phyloP scores from a whole-genome alignment of 306 rosid species.

The Cucurbita pepo region DNA sequence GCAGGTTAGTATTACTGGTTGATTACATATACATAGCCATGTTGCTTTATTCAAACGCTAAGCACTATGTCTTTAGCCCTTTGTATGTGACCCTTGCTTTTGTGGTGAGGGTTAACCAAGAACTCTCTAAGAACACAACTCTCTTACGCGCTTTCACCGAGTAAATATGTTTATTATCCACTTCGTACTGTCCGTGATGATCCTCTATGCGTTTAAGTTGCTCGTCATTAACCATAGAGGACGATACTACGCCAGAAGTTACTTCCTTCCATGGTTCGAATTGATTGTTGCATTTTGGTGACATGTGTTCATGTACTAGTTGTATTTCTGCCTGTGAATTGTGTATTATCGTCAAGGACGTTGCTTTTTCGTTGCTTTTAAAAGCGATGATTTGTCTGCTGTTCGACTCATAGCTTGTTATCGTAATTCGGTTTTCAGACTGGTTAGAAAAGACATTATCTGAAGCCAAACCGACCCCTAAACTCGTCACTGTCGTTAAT shows the following conservation, averaged over 20 bases:
- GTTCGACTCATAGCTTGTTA: not conserved
- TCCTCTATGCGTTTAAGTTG: not conserved
- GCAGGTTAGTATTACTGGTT: slow-evolving; percentile 34
- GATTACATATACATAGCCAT: not conserved
- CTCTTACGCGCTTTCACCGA: not conserved
- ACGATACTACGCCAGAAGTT: not conserved
- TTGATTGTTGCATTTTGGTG: not conserved
- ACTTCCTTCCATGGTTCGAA: not conserved
- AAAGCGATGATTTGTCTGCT: not conserved
- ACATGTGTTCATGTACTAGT: not conserved
- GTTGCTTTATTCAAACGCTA: not conserved
- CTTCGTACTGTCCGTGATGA: not conserved
- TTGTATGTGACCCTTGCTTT: not conserved
- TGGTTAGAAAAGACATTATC: slow-evolving; percentile 63
- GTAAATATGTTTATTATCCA: not conserved
- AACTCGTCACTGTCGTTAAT: slow-evolving; percentile 83
- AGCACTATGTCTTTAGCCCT: not conserved
- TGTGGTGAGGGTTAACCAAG: not conserved
- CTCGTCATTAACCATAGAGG: not conserved
- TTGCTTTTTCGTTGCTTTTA: not conserved
- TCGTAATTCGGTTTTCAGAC: slow-evolving; percentile 37
- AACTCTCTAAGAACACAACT: not conserved
- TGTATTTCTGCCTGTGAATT: not conserved
- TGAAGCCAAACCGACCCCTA: slow-evolving; percentile 76
- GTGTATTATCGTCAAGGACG: not conserved